Evolutionary conservation across 768 basidiomycete genomes (phyloP).

Genomic region (Scleroderma bovista): DNA sequence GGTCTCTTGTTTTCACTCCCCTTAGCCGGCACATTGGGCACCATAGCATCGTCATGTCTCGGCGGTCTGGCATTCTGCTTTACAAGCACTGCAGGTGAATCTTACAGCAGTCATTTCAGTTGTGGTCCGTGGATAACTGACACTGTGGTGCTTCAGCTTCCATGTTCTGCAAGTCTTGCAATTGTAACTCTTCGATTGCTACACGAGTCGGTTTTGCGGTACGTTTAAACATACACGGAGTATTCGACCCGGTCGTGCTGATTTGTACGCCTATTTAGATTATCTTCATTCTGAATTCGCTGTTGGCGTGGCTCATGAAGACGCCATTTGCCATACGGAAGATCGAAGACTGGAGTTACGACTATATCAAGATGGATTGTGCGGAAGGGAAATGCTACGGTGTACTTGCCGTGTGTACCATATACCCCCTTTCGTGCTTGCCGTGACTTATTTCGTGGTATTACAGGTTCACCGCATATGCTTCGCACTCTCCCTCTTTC

Average conservation of each 20-base stretch:
- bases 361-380: constrained; percentile 98
- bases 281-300: constrained; percentile 92
- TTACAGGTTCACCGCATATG: constrained; percentile 88
- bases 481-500: constrained; percentile 89
- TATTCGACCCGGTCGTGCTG: not conserved
- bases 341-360: constrained; percentile 89
- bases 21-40: constrained; percentile 57
- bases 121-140: constrained; percentile 21
- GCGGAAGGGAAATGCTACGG: constrained; percentile 92
- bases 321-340: constrained; percentile 80
- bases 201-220: constrained; percentile 95
- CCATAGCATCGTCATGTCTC: constrained; percentile 79
- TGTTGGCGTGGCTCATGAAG: constrained; percentile 96
- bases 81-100: constrained; percentile 73
- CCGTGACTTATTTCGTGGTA: constrained; percentile 5
- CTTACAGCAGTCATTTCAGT: not conserved
- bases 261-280: constrained; percentile 44
- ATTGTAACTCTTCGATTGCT: constrained; percentile 98
- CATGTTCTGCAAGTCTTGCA: constrained; percentile 97
- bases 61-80: constrained; percentile 81
- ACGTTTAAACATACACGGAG: constrained; percentile 20
- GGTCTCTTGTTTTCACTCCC: constrained; percentile 72
- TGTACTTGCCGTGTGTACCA: constrained; percentile 74
- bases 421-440: not conserved
- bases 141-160: constrained; percentile 51